A percentile compares a stretch with the other conserved stretches of the same genome.
Evolutionary conservation across 441 rosid genomes (phyloP).

Genomic region (Adansonia grandidieri): DNA sequence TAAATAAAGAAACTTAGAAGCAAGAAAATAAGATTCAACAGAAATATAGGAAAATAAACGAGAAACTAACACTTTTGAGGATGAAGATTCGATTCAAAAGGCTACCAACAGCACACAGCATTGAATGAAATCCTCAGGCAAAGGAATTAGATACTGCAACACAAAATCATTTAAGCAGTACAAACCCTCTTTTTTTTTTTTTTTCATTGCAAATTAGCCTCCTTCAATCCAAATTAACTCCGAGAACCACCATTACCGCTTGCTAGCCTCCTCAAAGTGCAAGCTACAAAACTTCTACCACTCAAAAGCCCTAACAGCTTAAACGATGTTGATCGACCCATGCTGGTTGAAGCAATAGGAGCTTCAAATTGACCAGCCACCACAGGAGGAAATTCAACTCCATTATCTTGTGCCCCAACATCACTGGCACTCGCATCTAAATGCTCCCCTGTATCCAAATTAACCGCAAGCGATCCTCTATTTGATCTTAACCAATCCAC

Average conservation of each 20-base stretch:
- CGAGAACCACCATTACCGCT: conserved; percentile 50
- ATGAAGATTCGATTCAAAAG: conserved; percentile 41
- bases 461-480: conserved; percentile 46
- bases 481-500: conserved; percentile 58
- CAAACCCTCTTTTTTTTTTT: conserved; percentile 7
- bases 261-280: conserved; percentile 52
- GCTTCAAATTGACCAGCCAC: neutral
- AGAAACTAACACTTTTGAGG: conserved; percentile 29
- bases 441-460: too few species aligned
- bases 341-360: conserved; percentile 1
- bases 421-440: too few species aligned
- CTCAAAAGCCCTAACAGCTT: neutral
- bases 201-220: conserved; percentile 27
- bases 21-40: neutral
- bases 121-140: conserved; percentile 39
- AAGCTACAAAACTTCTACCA: neutral
- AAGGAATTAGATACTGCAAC: conserved; percentile 35
- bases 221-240: conserved; percentile 33
- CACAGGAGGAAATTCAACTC: neutral
- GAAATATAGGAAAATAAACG: conserved; percentile 4
- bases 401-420: too few species aligned
- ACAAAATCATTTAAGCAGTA: conserved; percentile 33
- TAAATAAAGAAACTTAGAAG: conserved; percentile 22
- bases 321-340: neutral
- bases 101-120: conserved; percentile 40